Evolutionary conservation across 768 basidiomycete species (phyloP).

Genomic region (Suillus placidus): DNA sequence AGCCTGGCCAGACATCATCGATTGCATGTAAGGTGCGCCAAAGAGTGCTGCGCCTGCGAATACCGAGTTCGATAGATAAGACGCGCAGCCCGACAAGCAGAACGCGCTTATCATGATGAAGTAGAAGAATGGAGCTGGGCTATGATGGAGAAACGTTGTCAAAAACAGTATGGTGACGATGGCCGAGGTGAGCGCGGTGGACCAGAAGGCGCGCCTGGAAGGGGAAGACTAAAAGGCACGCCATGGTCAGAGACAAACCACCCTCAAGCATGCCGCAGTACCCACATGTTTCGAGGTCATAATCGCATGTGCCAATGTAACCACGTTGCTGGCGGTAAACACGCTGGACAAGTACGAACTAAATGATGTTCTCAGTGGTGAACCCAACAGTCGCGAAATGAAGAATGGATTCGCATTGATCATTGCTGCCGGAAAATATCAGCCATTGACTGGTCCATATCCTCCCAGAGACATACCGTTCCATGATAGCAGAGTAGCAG

Average conservation of each 20-base stretch:
- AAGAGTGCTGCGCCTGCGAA: constrained; percentile 83
- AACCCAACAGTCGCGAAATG: constrained; percentile 64
- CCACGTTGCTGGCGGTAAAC: constrained; percentile 67
- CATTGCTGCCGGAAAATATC: constrained; percentile 52
- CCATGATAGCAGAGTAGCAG: constrained; percentile 84
- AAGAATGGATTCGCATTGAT: constrained; percentile 89
- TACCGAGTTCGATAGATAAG: constrained; percentile 77
- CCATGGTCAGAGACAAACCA: not conserved
- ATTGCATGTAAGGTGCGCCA: constrained; percentile 71
- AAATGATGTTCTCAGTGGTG: constrained; percentile 59
- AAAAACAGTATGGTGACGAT: constrained; percentile 62
- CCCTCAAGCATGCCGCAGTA: constrained; percentile 12
- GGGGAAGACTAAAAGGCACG: constrained; percentile 52
- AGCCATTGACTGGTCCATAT: not conserved
- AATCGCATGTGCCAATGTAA: constrained; percentile 76
- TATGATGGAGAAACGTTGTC: constrained; percentile 61
- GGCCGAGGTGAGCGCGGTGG: constrained; percentile 52
- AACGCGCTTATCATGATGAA: constrained; percentile 67
- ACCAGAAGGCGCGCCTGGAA: constrained; percentile 55
- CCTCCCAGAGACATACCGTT: constrained; percentile 60
- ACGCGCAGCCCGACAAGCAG: constrained; percentile 60
- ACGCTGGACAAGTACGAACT: constrained; percentile 66
- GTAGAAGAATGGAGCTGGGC: constrained; percentile 60
- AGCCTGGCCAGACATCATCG: constrained; percentile 82
- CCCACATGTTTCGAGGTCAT: constrained; percentile 66